Evolutionary conservation across 805 yeast genomes (phyloP), one percentile per base, ranked within the genome.

Genomic region (Barnettozyma botsteinii): DNA sequence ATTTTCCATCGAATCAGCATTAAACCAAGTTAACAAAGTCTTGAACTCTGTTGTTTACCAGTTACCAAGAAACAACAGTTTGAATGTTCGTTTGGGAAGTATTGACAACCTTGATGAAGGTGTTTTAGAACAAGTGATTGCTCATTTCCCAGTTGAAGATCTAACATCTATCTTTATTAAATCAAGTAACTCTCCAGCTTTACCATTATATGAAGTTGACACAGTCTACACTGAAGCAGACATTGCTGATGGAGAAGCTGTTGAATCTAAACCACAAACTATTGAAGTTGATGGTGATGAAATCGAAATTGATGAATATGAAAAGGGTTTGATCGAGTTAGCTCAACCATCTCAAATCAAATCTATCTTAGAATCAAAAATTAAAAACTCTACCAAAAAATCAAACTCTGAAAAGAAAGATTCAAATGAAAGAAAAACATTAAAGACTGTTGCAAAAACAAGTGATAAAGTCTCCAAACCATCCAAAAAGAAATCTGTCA

Each of bases 311-410:
- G 65, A 84, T 36, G 63, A 69, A 20, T 83, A 84, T 60, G 94
- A 85, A 50, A 75, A 75, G 57, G 87, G 87, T 31, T 75, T 89
- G 65, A 72, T 85, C 56, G 96, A 89, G 67, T 85, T 88, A 50
- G 82, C 83, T 41, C 82, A 81, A 51, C 88, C 85, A 47, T 80
- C 77, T 18, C 89, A 78, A 42, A 64, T 81, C 42, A 66, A 73
- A 31, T 70, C 74, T 52, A 67, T 83, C 45, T 70, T 85, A 59
- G 79, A 81, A 34, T 72, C 75, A 50, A 74, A 77, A 57, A 63
- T 70, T 45, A 69, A 66, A 44, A 60, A 37, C 14, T 17, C 31
- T 9, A 26, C 19, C 17, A 37, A 26, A 25, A n/a, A 19, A 21
- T 19, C n/a, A 19, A 23, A n/a, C n/a, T n/a, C n/a, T n/a, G n/a